These are phyloP conservation scores for Porcisia hertigi DNA, from an alignment of 208 protist genomes.

Conservation along the genomic window DNA sequence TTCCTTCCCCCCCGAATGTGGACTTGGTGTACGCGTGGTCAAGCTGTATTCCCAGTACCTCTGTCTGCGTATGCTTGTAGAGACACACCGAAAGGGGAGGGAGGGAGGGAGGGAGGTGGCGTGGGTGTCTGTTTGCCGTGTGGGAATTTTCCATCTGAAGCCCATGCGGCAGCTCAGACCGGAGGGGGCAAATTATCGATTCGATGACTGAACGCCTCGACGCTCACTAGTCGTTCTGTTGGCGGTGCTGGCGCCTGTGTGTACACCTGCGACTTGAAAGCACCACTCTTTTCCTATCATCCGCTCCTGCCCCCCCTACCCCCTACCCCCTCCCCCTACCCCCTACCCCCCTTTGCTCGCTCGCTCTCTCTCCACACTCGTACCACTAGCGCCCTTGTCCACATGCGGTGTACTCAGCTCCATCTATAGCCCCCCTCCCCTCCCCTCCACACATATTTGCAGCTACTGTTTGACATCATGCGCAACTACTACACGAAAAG, in stretches of 20 bases:
- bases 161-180: too few species aligned
- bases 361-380: neutral
- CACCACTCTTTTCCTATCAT: neutral
- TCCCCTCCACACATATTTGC: neutral
- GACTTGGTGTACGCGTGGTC: too few species aligned
- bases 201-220: neutral
- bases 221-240: neutral
- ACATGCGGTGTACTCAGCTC: too few species aligned
- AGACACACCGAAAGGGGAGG: too few species aligned
- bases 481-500: constrained; percentile 42
- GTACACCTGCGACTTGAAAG: neutral
- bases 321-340: neutral
- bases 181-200: neutral
- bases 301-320: too few species aligned
- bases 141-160: too few species aligned
- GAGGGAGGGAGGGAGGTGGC: too few species aligned
- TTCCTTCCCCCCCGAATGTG: neutral
- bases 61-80: too few species aligned
- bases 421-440: neutral
- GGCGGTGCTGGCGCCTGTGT: neutral
- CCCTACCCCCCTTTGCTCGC: neutral
- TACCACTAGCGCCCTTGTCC: neutral
- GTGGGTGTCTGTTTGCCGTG: too few species aligned
- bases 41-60: too few species aligned
- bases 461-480: constrained; percentile 7